Base-by-base conservation (phyloP, 495 filamentous ascomycete species). In the Gamarada debralockiae region DNA sequence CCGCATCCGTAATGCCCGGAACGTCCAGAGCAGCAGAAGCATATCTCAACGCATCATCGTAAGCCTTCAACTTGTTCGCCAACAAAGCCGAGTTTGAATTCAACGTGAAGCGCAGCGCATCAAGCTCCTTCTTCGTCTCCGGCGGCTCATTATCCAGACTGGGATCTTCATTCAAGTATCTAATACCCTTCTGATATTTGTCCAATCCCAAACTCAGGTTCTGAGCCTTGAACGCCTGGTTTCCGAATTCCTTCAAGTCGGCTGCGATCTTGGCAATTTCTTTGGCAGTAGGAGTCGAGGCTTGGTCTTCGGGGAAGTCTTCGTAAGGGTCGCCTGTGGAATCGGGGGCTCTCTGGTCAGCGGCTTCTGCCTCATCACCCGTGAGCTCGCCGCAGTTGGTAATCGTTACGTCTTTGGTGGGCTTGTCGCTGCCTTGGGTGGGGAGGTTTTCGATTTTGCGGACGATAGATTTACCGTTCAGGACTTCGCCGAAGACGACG, bases 121-220 rank as follows among this genome's bases (percentile, higher is more conserved):
- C 82, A 52, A 96, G 71, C 61, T 88, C 73, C 43, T 72, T 64
- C 41, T 78, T 79, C 29, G 87, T 74, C 39, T 90, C 87, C 36
- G 75, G 72, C 31, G 84, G 73, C 54, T 91, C 89, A 2, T 76
- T 71, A 15, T 90, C 83, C 18, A 84, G 69, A 44, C 83, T 81
- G 10, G 89, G 85, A 65, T 93, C 88, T 71, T 97, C 91, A 66
- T 91, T 89, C 53, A 97, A 70, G 64, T 97, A 99, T 56, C 93
- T 86, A 49, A 99, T 70, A n/a, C 81, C 92, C 73, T 99, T 99
- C 70, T 95, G 87, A 73, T 99, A 99, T 74, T 99, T 99, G 37
- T 87, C 87, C 21, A 97, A 74, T 10, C 84, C 92, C 20, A 87
- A 72, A 31, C 72, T 64, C 27, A 86, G 64, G 60, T 96, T 77